These are phyloP conservation scores for Nematodospora anomalae DNA, from an alignment of 1,139 yeast species.

Conservation along the genomic window DNA sequence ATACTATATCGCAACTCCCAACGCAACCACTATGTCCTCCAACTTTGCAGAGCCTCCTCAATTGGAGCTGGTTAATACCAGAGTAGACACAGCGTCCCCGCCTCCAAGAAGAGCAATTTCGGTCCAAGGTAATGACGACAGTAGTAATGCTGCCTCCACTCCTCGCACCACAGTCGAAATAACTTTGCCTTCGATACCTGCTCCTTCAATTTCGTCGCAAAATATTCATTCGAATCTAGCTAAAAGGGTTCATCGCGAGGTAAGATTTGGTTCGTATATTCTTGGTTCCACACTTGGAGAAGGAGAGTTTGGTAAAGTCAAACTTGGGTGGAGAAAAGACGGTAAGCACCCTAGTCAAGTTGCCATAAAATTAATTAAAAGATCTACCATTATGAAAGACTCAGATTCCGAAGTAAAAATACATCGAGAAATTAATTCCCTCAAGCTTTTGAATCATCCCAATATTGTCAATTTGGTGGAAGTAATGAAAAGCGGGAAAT, in stretches of 20 bases:
- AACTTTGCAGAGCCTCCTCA: constrained; percentile 3
- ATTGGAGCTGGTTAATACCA: constrained; percentile 3
- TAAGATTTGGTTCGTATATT: constrained; percentile 82
- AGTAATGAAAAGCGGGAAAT: constrained; percentile 89
- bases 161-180: constrained; percentile 9
- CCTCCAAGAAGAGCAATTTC: constrained; percentile 2
- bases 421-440: constrained; percentile 88
- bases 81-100: not conserved
- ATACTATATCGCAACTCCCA: not conserved
- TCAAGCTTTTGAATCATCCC: constrained; percentile 85
- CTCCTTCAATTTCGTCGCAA: constrained; percentile 4
- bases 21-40: constrained; percentile 2
- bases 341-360: constrained; percentile 80
- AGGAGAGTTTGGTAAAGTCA: constrained; percentile 97
- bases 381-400: constrained; percentile 81
- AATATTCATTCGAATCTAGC: constrained; percentile 10
- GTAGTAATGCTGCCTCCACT: not conserved
- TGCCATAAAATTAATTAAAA: constrained; percentile 86
- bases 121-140: too few relatives aligned
- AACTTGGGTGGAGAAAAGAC: constrained; percentile 92
- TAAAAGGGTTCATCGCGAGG: constrained; percentile 49
- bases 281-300: constrained; percentile 95
- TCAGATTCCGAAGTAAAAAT: constrained; percentile 86
- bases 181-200: constrained; percentile 7
- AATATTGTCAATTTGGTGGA: constrained; percentile 90